A percentile compares a stretch with the other conserved stretches of the same genome.
phyloP scores from a whole-genome alignment of 176 grass and related monocot species.

The Triticum urartu region DNA sequence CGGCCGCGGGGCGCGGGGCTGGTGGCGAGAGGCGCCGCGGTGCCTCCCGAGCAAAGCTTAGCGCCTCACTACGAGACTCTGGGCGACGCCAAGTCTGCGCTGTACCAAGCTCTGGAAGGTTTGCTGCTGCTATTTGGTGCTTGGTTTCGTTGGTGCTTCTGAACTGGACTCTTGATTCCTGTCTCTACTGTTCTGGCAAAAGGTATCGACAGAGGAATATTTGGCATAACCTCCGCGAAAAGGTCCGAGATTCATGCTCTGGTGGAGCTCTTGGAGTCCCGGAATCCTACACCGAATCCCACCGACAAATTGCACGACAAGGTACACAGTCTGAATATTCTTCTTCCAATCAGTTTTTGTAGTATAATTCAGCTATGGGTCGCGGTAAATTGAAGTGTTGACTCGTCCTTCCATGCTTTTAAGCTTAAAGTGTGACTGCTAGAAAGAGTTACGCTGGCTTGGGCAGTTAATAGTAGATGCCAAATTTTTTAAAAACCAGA shows the following conservation, averaged over 20 bases:
- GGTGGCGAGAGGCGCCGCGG: not conserved
- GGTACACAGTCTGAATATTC: constrained; percentile 27
- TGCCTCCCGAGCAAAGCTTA: constrained; percentile 26
- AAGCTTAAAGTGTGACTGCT: not conserved
- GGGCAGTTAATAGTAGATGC: not conserved
- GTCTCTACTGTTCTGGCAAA: not conserved
- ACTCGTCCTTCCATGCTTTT: too few relatives aligned
- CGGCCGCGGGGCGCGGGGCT: not conserved
- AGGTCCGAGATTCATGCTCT: constrained; percentile 69
- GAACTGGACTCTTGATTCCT: not conserved
- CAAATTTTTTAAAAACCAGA: not conserved
- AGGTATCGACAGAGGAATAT: constrained; percentile 73
- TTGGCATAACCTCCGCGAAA: constrained; percentile 67
- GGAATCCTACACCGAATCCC: constrained; percentile 75
- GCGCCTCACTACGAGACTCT: not conserved
- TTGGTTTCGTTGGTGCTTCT: not conserved
- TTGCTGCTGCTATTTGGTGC: not conserved
- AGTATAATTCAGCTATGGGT: not conserved
- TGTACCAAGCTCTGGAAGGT: constrained; percentile 55
- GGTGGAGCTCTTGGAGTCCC: constrained; percentile 71
- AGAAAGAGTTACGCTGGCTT: not conserved
- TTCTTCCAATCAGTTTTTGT: too few relatives aligned
- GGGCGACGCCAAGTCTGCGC: constrained; percentile 45
- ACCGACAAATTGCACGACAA: constrained; percentile 61
- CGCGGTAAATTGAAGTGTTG: not conserved